Conservation (phyloP, 2,329 filamentous ascomycete species). For the Trichoderma brevicompactum region DNA sequence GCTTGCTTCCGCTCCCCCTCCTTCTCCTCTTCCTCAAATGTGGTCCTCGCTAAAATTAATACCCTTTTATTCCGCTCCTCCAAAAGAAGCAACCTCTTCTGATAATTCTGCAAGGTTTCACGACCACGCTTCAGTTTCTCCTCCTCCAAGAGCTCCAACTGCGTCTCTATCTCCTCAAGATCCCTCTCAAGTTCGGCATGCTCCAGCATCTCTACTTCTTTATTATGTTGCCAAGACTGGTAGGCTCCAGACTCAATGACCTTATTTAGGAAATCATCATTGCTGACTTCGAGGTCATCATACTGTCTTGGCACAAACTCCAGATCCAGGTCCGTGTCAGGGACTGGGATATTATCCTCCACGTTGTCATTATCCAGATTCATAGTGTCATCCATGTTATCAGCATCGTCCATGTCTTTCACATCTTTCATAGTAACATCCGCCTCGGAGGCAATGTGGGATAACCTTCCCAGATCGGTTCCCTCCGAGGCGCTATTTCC, state of each 20-base stretch:
- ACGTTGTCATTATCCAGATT: neutral
- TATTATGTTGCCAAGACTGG: neutral
- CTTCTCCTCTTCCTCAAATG: too few species aligned
- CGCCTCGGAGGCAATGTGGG: neutral
- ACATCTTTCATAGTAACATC: neutral
- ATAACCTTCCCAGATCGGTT: neutral
- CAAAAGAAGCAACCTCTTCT: too few species aligned
- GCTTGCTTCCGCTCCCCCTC: too few species aligned
- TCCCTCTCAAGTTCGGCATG: neutral
- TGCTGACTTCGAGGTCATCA: neutral
- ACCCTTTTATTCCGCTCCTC: too few species aligned
- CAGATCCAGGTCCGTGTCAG: neutral
- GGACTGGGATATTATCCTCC: neutral
- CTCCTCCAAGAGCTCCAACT: too few species aligned
- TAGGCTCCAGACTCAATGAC: conserved; percentile 17
- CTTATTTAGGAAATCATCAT: conserved; percentile 2
- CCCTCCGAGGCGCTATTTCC: neutral
- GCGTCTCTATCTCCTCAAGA: too few species aligned
- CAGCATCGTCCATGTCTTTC: neutral
- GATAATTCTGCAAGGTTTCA: too few species aligned
- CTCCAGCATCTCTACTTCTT: neutral
- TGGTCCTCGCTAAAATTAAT: too few species aligned
- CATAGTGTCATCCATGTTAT: neutral
- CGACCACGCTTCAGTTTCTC: too few species aligned
- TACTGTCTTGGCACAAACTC: neutral